Evolutionary conservation across 2,329 filamentous ascomycete genomes (phyloP), one percentile per base, ranked within the genome.

Genomic region (Sarocladiaceae sp.): DNA sequence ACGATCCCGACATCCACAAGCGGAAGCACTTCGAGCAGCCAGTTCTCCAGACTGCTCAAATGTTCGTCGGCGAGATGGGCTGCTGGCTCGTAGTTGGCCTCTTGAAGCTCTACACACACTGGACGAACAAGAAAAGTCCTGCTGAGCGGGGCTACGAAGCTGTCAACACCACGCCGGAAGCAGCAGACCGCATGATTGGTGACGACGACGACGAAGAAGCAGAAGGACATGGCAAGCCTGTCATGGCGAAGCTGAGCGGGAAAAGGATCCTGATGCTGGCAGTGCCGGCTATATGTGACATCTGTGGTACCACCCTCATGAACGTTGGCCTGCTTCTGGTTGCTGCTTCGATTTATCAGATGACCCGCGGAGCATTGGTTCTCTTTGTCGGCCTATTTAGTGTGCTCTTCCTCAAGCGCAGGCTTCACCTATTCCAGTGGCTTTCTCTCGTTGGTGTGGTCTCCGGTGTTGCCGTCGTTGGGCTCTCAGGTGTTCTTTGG

Each of bases 41-140:
- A 17, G 92, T 99, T 50, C 84, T 97, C 52, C 94, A 99, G 68
- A 97, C 94, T 57, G 84, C 90, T 1, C 94, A 97, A 69, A 99
- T 99, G 94, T 99, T 99, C 68, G 80, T 97, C 56, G 94, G 94
- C 52, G 94, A 99, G 69, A 88, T 90, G 79, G 93, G 91, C 57
- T 96, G 91, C 75, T 99, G 93, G 92, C 79, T 97, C 13, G 90
- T 99, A 51, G 80, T 97, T 39, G 84, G 87, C 20, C 62, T 80
- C 48, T 84, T 88, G 64, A 76, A 80, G 20, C 71, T 93, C 2
- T 88, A 88, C 69, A 76, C 77, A 47, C 80, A 78, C 56, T 80
- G 80, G 60, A 60, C 71, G 42, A 70, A 72, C 40, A 74, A 70
- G 58, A 70, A 59, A 58, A 69, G 51, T 59, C 75, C 63, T 52